Base-by-base conservation (phyloP, 176 grass and related monocot genomes). In the Avena insularis region DNA sequence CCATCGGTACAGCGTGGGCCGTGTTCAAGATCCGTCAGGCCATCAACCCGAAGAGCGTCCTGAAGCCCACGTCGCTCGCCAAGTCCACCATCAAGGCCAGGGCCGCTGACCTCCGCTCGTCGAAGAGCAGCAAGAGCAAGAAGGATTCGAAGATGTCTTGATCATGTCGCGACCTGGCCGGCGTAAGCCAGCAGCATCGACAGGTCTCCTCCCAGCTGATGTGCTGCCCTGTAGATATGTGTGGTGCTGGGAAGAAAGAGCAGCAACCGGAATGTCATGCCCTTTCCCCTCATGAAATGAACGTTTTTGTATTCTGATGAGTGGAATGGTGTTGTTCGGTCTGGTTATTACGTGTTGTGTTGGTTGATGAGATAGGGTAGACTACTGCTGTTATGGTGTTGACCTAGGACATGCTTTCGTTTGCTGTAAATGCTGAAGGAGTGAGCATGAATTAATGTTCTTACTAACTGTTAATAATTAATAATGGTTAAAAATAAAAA, bases 11-110 rank as follows among this genome's bases (percentile, higher is more conserved):
- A 0, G 93, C 93, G 0, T 98, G 95, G 93, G 57, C 93, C 0
- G 87, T 97, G 83, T 93, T 95, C 87, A 95, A 95, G 92, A 92
- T 98, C 65, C 84, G 93, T 84, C 89, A 93, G 59, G 95, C 91
- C 21, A 53, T 98, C 33, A 85, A 98, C 54, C 95, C 95, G 0
- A 93, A 92, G 93, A 98, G 91, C 72, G 15, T 87, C 15, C 76
- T 98, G 15, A 95, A 93, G 47, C 91, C 95, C 2, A 90, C 89
- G 0, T 25, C 82, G 0, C 87, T 97, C 4, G 85, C 87, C 20
- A 92, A 79, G 65, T 88, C 93, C 6, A 87, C 66, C 43, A 61
- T 88, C 35, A 93, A 92, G 84, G 80, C 91, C 3, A 79, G 46
- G 0, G 89, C 82, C 1, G 87, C 80, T 19, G 91, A 93, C 2